Percentiles rank a stretch among this genome's conserved stretches.
Conservation (phyloP, 1,139 yeast genomes). For the Barnettozyma hawaiiensis region DNA sequence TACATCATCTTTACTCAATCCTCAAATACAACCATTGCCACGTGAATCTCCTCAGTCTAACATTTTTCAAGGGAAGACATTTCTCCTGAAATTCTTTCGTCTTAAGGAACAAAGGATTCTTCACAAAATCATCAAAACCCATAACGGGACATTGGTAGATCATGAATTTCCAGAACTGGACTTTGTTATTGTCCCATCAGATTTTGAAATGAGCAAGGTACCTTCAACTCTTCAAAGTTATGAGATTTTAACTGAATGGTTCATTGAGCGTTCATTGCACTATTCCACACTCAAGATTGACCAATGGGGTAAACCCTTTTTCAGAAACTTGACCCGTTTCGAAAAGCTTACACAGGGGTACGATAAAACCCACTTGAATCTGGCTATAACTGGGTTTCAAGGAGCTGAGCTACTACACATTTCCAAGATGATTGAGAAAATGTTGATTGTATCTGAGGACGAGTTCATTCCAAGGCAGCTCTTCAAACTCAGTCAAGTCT, state of each 20-base stretch:
- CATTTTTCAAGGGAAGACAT: constrained; percentile 35
- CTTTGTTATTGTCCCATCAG: constrained; percentile 22
- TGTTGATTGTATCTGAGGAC: constrained; percentile 24
- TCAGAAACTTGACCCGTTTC: constrained; percentile 29
- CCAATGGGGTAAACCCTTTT: constrained; percentile 68
- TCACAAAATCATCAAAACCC: constrained; percentile 34
- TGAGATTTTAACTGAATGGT: constrained; percentile 67
- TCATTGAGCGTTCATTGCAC: constrained; percentile 70
- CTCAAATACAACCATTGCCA: constrained; percentile 5
- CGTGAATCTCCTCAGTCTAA: constrained; percentile 1
- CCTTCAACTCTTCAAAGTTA: constrained; percentile 11
- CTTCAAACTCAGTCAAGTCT: constrained; percentile 43
- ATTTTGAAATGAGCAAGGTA: constrained; percentile 12
- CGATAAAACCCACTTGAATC: constrained; percentile 31
- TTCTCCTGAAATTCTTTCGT: constrained; percentile 38
- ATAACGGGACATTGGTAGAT: constrained; percentile 37
- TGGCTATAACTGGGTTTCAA: constrained; percentile 74
- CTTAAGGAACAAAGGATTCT: constrained; percentile 33
- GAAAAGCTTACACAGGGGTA: constrained; percentile 9
- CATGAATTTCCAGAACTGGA: neutral
- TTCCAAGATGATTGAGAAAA: constrained; percentile 50
- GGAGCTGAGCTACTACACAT: constrained; percentile 80
- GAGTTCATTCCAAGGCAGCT: constrained; percentile 24
- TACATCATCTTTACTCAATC: constrained; percentile 5
- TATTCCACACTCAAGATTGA: constrained; percentile 52